Percentiles rank a stretch among this genome's conserved stretches.
Evolutionary conservation across 2,329 filamentous ascomycete species (phyloP).

Genomic region (Pyrenophora graminea): DNA sequence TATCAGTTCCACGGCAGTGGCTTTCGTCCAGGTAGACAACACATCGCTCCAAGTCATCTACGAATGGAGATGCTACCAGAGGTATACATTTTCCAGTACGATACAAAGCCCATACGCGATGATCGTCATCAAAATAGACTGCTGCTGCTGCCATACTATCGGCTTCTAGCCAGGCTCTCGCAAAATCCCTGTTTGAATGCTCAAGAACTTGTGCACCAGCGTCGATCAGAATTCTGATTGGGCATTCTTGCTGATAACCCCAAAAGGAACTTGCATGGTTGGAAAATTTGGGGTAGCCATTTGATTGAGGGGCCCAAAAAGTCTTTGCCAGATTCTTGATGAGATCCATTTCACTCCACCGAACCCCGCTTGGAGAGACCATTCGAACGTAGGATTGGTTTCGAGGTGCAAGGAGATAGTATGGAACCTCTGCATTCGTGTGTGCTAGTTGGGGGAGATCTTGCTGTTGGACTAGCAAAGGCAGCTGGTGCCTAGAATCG

Average conservation of each 20-base stretch:
- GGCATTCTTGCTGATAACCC: not conserved
- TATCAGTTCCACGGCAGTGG: constrained; percentile 64
- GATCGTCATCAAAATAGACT: constrained; percentile 58
- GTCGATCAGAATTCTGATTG: constrained; percentile 64
- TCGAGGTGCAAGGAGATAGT: constrained; percentile 58
- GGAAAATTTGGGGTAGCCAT: not conserved
- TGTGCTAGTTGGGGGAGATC: constrained; percentile 62
- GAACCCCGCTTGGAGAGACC: constrained; percentile 34
- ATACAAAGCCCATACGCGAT: constrained; percentile 53
- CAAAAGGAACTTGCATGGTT: not conserved
- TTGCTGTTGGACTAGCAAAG: constrained; percentile 64
- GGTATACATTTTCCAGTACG: constrained; percentile 48
- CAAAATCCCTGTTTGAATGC: constrained; percentile 59
- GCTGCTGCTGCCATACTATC: constrained; percentile 55
- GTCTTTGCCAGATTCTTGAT: constrained; percentile 46
- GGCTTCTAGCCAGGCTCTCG: constrained; percentile 55
- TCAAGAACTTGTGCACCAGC: constrained; percentile 68
- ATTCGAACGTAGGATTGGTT: constrained; percentile 56
- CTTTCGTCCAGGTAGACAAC: constrained; percentile 65
- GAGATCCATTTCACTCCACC: constrained; percentile 53
- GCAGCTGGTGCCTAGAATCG: constrained; percentile 64
- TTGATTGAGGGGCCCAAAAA: not conserved
- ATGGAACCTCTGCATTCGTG: constrained; percentile 67
- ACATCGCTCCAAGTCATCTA: constrained; percentile 56
- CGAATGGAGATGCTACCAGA: constrained; percentile 60